Evolutionary conservation across 2,329 filamentous ascomycete species (phyloP), one percentile per base, ranked within the genome.

Genomic region (Huntiella moniliformis): DNA sequence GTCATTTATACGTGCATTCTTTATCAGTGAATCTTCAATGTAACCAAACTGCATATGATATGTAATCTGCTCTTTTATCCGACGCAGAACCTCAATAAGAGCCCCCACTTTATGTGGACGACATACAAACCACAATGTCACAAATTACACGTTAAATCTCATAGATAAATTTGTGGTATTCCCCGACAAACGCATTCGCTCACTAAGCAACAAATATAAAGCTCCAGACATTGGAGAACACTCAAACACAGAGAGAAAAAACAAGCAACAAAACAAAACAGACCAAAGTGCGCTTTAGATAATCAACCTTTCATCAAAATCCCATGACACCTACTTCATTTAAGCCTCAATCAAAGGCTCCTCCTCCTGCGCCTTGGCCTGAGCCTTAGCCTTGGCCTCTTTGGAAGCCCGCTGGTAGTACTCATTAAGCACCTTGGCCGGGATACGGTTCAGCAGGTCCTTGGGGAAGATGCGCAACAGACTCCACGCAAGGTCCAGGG

Each of bases 401-500:
- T 70, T 70, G 43, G 71, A 66, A 47, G 74, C 73, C 54, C 82
- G 71, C 58, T 79, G 75, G 64, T 88, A 91, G 67, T 77, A 91
- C 62, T 88, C 82, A 57, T 86, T 79, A 56, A 91, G 73, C 38
- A 85, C 61, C 68, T 86, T 85, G 67, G 77, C 76, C 50, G 83
- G 83, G 58, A 91, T 86, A 66, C 92, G 84, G 70, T 98, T 98
- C 56, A 98, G 82, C 55, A 95, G 68, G 57, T 98, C 91, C 76
- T 93, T 95, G 63, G 88, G 88, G 71, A 88, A 98, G 63, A 98
- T 94, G 54, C 91, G 79, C 54, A 98, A 77, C 62, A 98, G 67
- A 59, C 85, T 88, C 91, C 91, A 98, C 37, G 91, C 92, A 56
- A 93, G 75, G 57, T 98, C 92, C 51, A 98, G 74, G 39, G 85